Base-by-base conservation (phyloP, 305 asterid species). In the Fraxinus baroniana region DNA sequence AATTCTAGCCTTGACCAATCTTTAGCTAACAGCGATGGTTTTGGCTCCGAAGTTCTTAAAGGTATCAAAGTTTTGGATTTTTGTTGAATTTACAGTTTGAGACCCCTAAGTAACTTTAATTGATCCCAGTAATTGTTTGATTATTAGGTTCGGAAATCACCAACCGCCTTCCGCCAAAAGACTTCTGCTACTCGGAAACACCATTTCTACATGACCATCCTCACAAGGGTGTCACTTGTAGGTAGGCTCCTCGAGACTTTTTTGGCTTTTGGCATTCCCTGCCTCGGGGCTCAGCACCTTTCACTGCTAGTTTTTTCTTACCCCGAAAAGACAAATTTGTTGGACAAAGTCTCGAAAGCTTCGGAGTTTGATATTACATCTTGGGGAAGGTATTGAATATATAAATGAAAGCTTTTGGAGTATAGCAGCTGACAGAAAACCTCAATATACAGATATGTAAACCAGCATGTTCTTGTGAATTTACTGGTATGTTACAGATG, bases 151-250 rank as follows among this genome's bases (percentile, higher is more conserved):
- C 88, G 41, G 90, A 86, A 78, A 82, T 82, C 76, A 74, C 84
- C 75, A 79, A 68, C 55, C 84, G 78, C 79, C 84, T 80, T 62
- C 87, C 83, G 76, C 15, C 91, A 8, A 86, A 79, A 9, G 88
- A 84, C 64, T 83, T 81, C 55, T 80, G 84, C 88, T 86, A 81
- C 84, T 80, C 87, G 4, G 86, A 86, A 81, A 84, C 90, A 10
- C 81, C 91, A 17, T 85, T 89, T 80, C 71, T 91, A 82, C 91
- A 78, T 2, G 91, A 87, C 35, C 92, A 81, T 86, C 89, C 91
- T 77, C 87, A 78, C 32, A 87, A 89, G 81, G 89, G 88, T 36
- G 87, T 94, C 82, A 44, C 85, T 76, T 94, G 96, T 89, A 83
- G 86, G 80, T 91, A 91, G 89, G 76, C 79, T 46, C 84, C 73